phyloP scores from a whole-genome alignment of 1,284 basidiomycete genomes.

The Ceratobasidium sp. region DNA sequence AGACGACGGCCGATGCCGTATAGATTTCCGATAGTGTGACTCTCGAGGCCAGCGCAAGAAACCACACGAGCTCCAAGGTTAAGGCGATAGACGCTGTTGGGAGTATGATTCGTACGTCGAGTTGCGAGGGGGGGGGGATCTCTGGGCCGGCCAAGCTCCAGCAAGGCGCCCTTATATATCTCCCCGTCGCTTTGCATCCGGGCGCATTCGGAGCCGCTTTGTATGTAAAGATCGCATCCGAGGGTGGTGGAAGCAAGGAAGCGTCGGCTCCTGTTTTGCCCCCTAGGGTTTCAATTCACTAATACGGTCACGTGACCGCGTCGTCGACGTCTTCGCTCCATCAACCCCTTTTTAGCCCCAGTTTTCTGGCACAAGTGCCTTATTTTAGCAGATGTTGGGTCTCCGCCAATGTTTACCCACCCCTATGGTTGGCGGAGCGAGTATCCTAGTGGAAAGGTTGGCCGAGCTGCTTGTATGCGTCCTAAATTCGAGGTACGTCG shows the following conservation, averaged over 20 bases:
- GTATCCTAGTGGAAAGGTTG: background rate
- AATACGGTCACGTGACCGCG: background rate
- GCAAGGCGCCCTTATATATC: background rate
- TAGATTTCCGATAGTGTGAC: background rate
- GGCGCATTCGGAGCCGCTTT: background rate
- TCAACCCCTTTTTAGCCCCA: background rate
- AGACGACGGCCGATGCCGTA: background rate
- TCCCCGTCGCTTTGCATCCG: constrained; percentile 1
- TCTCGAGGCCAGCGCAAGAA: background rate
- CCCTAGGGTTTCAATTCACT: background rate
- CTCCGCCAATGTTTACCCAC: background rate
- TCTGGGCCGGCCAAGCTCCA: background rate
- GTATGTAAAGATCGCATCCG: background rate
- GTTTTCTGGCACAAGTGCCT: background rate
- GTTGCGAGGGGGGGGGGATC: background rate
- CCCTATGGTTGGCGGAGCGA: too few relatives aligned
- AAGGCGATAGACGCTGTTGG: background rate
- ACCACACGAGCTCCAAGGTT: background rate
- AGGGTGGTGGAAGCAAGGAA: background rate
- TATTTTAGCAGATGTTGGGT: background rate
- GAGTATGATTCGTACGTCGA: background rate
- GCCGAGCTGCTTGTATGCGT: background rate
- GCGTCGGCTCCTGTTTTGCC: constrained; percentile 1
- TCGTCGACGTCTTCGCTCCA: too few relatives aligned
- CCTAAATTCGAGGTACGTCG: too few relatives aligned